Conservation (phyloP, 2,329 filamentous ascomycete genomes). For the Cercospora sesami region DNA sequence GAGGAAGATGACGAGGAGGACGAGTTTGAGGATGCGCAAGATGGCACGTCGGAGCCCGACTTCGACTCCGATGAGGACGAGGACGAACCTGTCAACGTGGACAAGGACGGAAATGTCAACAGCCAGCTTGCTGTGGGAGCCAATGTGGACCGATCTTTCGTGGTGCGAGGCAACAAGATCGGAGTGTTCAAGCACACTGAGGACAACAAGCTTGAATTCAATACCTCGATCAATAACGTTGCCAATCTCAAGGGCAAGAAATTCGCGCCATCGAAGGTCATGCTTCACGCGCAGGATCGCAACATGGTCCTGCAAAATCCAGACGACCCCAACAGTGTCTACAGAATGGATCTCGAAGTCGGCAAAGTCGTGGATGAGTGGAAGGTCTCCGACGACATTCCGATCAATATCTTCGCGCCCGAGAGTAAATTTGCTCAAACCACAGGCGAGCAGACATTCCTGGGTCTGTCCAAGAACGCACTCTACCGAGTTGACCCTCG, state of each 20-base stretch:
- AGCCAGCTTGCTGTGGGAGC: slow-evolving; percentile 93
- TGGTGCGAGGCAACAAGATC: slow-evolving; percentile 95
- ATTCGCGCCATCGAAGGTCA: slow-evolving; percentile 94
- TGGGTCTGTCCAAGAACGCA: slow-evolving; percentile 89
- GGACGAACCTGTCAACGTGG: slow-evolving; percentile 70
- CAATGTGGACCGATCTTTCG: slow-evolving; percentile 95
- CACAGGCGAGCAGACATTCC: slow-evolving; percentile 90
- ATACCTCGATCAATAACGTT: slow-evolving; percentile 95
- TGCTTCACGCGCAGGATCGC: slow-evolving; percentile 87
- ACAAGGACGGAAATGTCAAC: slow-evolving; percentile 81
- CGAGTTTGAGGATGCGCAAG: slow-evolving; percentile 62
- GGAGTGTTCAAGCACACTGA: slow-evolving; percentile 96
- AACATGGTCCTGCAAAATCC: slow-evolving; percentile 86
- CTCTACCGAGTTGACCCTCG: slow-evolving; percentile 93
- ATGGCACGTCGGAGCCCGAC: slow-evolving; percentile 67
- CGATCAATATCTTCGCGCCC: slow-evolving; percentile 85
- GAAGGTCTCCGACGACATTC: slow-evolving; percentile 96
- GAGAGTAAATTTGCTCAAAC: slow-evolving; percentile 98
- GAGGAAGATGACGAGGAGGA: slow-evolving; percentile 57
- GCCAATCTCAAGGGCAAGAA: slow-evolving; percentile 81
- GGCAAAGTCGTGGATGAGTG: slow-evolving; percentile 98
- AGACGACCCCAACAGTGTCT: slow-evolving; percentile 83
- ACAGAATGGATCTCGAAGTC: slow-evolving; percentile 96
- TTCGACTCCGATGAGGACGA: slow-evolving; percentile 72
- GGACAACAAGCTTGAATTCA: slow-evolving; percentile 91